These are phyloP conservation scores for Harrya chromipes DNA, from an alignment of 768 basidiomycete genomes.

Conservation along the genomic window DNA sequence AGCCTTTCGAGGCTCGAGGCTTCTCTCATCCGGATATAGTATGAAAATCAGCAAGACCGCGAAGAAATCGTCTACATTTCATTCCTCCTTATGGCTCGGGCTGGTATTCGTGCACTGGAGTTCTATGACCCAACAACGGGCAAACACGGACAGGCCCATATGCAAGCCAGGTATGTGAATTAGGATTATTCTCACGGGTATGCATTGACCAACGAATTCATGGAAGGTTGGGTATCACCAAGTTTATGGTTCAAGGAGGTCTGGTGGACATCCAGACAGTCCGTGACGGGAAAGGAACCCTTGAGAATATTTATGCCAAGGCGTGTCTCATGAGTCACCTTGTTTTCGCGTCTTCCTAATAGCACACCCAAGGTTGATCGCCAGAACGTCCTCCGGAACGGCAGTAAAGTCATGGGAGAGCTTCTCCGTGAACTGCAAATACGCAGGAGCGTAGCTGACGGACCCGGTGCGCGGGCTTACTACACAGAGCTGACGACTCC, in stretches of 20 bases:
- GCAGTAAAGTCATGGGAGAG: slow-evolving; percentile 65
- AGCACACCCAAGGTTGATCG: slow-evolving; percentile 59
- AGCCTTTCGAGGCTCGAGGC: background rate
- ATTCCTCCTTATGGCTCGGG: slow-evolving; percentile 84
- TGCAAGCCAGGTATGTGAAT: slow-evolving; percentile 73
- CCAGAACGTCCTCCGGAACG: slow-evolving; percentile 58
- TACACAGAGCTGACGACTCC: slow-evolving; percentile 81
- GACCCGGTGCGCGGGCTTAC: slow-evolving; percentile 71
- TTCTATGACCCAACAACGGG: slow-evolving; percentile 76
- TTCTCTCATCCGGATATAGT: slow-evolving; percentile 39
- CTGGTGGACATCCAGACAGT: slow-evolving; percentile 70
- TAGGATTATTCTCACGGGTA: background rate
- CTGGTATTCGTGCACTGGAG: slow-evolving; percentile 74
- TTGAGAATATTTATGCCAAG: slow-evolving; percentile 68
- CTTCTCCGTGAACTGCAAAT: slow-evolving; percentile 80
- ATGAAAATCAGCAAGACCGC: slow-evolving; percentile 60
- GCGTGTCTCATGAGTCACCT: slow-evolving; percentile 37
- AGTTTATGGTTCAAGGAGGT: slow-evolving; percentile 68
- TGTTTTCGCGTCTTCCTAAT: background rate
- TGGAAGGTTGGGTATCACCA: slow-evolving; percentile 73
- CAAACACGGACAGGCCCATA: slow-evolving; percentile 88
- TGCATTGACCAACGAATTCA: background rate
- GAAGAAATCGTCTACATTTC: slow-evolving; percentile 80
- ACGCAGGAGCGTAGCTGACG: slow-evolving; percentile 83
- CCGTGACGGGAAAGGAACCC: slow-evolving; percentile 49